phyloP scores from a whole-genome alignment of 768 basidiomycete species.

The Psilocybe sp. region DNA sequence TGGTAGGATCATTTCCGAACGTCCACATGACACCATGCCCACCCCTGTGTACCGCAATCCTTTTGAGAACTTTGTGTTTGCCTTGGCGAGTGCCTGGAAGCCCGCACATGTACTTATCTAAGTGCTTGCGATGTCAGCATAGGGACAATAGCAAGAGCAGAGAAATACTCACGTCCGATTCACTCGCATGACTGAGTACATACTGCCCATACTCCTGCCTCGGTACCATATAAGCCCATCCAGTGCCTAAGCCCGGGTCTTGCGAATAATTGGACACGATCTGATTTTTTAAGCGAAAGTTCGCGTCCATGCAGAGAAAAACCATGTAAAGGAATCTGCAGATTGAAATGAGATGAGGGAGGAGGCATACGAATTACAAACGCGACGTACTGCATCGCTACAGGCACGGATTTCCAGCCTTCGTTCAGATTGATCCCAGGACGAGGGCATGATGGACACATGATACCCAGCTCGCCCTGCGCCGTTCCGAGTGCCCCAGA shows the following conservation, averaged over 20 bases:
- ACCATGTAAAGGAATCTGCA: conserved; percentile 11
- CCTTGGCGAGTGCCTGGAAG: conserved; percentile 11
- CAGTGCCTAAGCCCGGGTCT: conserved; percentile 8
- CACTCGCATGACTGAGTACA: conserved; percentile 4
- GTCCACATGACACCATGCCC: conserved; percentile 3
- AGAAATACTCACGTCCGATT: conserved; percentile 4
- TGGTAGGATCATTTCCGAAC: conserved; percentile 9
- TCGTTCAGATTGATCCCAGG: conserved; percentile 17
- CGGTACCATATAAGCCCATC: conserved; percentile 9
- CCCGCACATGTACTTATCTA: conserved; percentile 15
- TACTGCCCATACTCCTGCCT: conserved; percentile 6
- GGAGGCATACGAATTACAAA: neutral
- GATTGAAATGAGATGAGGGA: neutral
- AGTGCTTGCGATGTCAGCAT: neutral
- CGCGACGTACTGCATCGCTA: conserved; percentile 5
- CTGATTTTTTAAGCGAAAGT: conserved; percentile 11
- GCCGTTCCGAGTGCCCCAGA: conserved; percentile 7
- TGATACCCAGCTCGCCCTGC: conserved; percentile 16
- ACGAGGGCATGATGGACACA: conserved; percentile 21
- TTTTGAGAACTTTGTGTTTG: conserved; percentile 3
- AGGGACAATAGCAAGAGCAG: neutral
- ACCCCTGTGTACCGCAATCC: conserved; percentile 14
- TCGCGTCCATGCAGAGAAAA: conserved; percentile 10
- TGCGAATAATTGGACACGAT: conserved; percentile 7
- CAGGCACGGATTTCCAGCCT: conserved; percentile 11